Evolutionary conservation across 164 flowering plant genomes (phyloP), one percentile per base, ranked within the genome.

Genomic region (Magnolia officinalis): DNA sequence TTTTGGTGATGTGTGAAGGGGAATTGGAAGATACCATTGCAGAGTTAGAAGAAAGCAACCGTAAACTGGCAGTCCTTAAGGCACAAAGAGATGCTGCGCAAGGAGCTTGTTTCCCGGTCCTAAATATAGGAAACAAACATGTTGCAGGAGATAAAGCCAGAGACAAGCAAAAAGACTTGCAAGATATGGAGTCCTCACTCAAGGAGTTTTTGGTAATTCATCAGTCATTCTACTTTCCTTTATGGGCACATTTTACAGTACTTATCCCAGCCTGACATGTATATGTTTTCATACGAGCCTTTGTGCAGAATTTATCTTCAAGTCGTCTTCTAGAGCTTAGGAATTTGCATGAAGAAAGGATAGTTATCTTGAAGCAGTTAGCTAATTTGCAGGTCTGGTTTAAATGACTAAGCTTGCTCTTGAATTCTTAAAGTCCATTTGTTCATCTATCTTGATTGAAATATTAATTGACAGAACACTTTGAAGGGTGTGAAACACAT

Each of bases 101-200:
- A 80, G 89, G 90, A 72, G 85, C 84, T 63, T 80, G 80, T 69
- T 89, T 90, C 72, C 95, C 94, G 74, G 79, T 90, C 63, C 81
- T 90, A 68, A 91, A 83, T 80, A n/a, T 86, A 51, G 89, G 88
- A 10, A 87, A 73, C 81, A 91, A 84, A 78, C 89, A 76, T 74
- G 80, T 72, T 68, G 73, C 84, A 78, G 84, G 81, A 74, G 97
- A 92, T 65, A 90, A 81, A 82, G 74, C 79, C 61, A 87, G 82
- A 76, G 94, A 94, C 78, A 94, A 86, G 77, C 89, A 88, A 70
- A 90, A 87, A 73, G 91, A 92, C 79, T 65, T 90, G 82, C 92
- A 88, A 72, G 97, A 89, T 52, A 84, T 92, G 93, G 98, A 92
- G 81, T 83, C 89, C 55, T 51, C 83, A 66, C 85, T 92, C 52